phyloP scores from a whole-genome alignment of 371 early-diverging fungal species.

The Mortierella sp. region DNA sequence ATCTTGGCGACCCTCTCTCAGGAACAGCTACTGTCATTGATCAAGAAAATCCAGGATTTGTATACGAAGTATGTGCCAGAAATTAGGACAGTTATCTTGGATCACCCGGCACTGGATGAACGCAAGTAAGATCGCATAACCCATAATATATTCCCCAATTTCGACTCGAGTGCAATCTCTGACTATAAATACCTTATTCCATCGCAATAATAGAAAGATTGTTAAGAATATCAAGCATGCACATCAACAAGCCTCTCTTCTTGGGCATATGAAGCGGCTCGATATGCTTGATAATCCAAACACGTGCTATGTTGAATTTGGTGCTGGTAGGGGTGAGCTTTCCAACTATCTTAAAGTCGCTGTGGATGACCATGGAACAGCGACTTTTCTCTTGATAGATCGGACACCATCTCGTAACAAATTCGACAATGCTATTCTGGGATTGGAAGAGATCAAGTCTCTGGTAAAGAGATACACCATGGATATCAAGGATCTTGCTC shows the following conservation, averaged over 20 bases:
- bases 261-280: slow-evolving; percentile 79
- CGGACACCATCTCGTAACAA: slow-evolving; percentile 83
- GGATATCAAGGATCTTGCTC: slow-evolving; percentile 88
- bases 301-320: slow-evolving; percentile 84
- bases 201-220: slow-evolving; percentile 35
- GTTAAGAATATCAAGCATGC: slow-evolving; percentile 72
- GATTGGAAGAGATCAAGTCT: slow-evolving; percentile 49
- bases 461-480: slow-evolving; percentile 75
- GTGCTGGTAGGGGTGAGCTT: slow-evolving; percentile 82
- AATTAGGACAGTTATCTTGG: slow-evolving; percentile 60
- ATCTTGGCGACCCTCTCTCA: slow-evolving; percentile 59
- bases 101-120: slow-evolving; percentile 64
- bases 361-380: slow-evolving; percentile 68
- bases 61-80: slow-evolving; percentile 58
- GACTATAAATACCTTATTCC: not conserved
- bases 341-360: slow-evolving; percentile 72
- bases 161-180: not conserved
- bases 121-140: slow-evolving; percentile 58
- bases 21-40: slow-evolving; percentile 60
- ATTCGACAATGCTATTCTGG: slow-evolving; percentile 53
- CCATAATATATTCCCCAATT: not conserved
- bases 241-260: slow-evolving; percentile 83
- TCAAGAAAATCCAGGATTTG: slow-evolving; percentile 62
- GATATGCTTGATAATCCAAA: slow-evolving; percentile 69
- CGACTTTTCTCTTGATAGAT: slow-evolving; percentile 80